These are phyloP conservation scores for Rosa multiflora DNA, from an alignment of 306 rosid genomes.

Conservation along the genomic window DNA sequence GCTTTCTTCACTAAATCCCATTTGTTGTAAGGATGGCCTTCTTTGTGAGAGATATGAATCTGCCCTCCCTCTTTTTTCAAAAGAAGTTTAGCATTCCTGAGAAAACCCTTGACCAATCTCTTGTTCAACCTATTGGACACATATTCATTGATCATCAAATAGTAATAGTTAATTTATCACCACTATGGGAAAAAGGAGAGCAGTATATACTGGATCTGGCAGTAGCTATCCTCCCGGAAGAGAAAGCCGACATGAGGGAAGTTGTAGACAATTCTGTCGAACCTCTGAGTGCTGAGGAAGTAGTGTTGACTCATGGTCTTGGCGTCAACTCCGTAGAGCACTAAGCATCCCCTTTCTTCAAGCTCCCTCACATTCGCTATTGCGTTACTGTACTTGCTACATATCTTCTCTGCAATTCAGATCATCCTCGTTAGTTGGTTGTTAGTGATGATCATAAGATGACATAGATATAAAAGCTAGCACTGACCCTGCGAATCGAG, in stretches of 20 bases:
- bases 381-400: constrained; percentile 58
- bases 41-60: constrained; percentile 72
- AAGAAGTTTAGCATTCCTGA: constrained; percentile 55
- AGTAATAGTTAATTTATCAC: not conserved
- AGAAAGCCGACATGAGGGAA: constrained; percentile 85
- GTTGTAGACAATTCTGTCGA: constrained; percentile 72
- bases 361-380: constrained; percentile 62
- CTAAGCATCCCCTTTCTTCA: constrained; percentile 62
- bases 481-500: constrained; percentile 58
- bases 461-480: not conserved
- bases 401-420: constrained; percentile 41
- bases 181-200: not conserved
- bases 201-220: constrained; percentile 61
- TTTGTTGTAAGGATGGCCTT: constrained; percentile 67
- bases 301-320: constrained; percentile 62
- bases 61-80: constrained; percentile 61
- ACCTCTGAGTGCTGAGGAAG: constrained; percentile 81
- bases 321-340: constrained; percentile 61
- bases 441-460: not conserved
- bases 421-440: not conserved
- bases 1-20: constrained; percentile 70
- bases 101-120: constrained; percentile 60
- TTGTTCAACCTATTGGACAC: constrained; percentile 58
- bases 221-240: constrained; percentile 60
- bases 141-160: not conserved